A percentile compares a stretch with the other conserved stretches of the same genome.
phyloP scores from a whole-genome alignment of 2,329 filamentous ascomycete species.

The Dactylellina sp. region DNA sequence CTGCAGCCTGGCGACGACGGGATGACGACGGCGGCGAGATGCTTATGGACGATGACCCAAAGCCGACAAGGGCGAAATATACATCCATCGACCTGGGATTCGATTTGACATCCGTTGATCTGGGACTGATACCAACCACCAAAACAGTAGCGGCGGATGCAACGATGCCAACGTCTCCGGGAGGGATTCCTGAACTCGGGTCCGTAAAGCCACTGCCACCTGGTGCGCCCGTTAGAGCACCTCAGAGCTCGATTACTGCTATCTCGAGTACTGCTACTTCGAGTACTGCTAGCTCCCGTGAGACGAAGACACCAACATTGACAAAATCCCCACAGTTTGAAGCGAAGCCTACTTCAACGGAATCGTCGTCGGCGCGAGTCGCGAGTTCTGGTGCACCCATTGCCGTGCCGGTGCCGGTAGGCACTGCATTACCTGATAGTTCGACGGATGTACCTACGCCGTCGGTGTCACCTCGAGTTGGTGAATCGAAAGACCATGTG shows the following conservation, averaged over 20 bases:
- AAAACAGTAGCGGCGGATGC: neutral
- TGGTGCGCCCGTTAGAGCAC: neutral
- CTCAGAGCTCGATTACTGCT: neutral
- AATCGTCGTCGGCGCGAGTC: neutral
- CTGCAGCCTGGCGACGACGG: slow-evolving; percentile 17
- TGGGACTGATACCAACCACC: slow-evolving; percentile 4
- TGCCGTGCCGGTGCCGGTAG: neutral
- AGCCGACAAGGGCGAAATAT: slow-evolving; percentile 1
- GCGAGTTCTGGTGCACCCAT: neutral
- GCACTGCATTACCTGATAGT: slow-evolving; percentile 24
- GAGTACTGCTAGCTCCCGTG: neutral
- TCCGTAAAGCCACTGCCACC: slow-evolving; percentile 24
- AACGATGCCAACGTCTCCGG: neutral
- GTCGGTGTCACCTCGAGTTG: slow-evolving; percentile 17
- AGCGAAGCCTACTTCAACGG: neutral
- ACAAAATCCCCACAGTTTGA: slow-evolving; percentile 20
- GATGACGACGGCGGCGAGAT: slow-evolving; percentile 27
- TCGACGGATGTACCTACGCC: neutral
- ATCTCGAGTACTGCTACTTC: too few species aligned
- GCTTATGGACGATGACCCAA: slow-evolving; percentile 20
- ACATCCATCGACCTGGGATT: slow-evolving; percentile 35
- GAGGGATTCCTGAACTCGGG: slow-evolving; percentile 10
- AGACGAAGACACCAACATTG: neutral
- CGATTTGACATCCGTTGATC: slow-evolving; percentile 25
- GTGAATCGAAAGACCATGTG: slow-evolving; percentile 30